Conservation (phyloP, 495 filamentous ascomycete genomes). For the Peziza echinospora region DNA sequence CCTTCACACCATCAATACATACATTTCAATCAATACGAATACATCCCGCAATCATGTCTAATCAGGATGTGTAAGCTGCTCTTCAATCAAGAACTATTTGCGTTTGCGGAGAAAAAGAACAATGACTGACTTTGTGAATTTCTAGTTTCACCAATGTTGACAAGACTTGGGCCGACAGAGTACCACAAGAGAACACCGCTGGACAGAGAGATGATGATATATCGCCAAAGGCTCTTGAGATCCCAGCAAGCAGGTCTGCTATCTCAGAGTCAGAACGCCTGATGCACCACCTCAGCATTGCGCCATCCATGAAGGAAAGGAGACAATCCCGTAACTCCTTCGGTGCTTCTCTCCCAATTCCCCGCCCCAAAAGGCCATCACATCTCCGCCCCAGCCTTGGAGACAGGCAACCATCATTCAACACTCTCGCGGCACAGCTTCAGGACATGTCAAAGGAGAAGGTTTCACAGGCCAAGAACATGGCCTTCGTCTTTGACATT, state of each 20-base stretch:
- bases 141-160: background rate
- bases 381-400: no score
- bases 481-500: conserved; percentile 47
- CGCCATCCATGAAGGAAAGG: conserved; percentile 43
- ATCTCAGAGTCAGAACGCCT: conserved; percentile 45
- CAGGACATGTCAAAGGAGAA: conserved; percentile 52
- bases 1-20: no score
- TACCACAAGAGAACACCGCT: no score
- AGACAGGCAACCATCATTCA: conserved; percentile 33
- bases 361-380: conserved; percentile 31
- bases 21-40: no score
- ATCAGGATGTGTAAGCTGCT: no score
- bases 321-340: conserved; percentile 61
- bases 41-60: no score
- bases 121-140: no score
- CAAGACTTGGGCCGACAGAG: no score
- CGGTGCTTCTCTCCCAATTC: conserved; percentile 54
- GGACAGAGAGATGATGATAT: no score
- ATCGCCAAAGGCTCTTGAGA: conserved; percentile 41
- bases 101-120: no score
- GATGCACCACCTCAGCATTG: conserved; percentile 51
- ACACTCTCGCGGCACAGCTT: conserved; percentile 49
- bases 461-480: conserved; percentile 40
- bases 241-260: conserved; percentile 47
- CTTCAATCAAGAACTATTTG: no score